phyloP scores from a whole-genome alignment of 306 rosid species.

The Sechiopsis laciniata region DNA sequence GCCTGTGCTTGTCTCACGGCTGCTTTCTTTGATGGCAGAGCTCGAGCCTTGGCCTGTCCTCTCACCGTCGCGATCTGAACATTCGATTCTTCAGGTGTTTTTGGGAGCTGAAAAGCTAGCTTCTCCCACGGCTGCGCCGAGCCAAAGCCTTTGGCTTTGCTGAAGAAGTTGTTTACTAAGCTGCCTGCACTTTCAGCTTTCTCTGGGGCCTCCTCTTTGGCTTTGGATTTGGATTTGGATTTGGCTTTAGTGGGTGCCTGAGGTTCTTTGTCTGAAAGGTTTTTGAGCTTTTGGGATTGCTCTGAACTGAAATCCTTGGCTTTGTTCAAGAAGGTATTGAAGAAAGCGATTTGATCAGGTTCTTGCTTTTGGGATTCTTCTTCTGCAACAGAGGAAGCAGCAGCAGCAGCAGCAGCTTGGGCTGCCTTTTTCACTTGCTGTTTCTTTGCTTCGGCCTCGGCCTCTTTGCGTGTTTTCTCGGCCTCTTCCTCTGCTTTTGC shows the following conservation, averaged over 20 bases:
- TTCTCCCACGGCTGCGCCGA: constrained; percentile 65
- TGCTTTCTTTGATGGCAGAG: constrained; percentile 48
- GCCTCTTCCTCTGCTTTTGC: constrained; percentile 77
- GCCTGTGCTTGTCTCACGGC: constrained; percentile 43
- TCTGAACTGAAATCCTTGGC: constrained; percentile 12
- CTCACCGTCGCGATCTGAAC: constrained; percentile 78
- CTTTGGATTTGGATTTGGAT: constrained; percentile 22
- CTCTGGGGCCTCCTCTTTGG: constrained; percentile 13
- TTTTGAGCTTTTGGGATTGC: constrained; percentile 20
- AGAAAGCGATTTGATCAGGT: constrained; percentile 39
- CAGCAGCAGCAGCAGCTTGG: constrained; percentile 42
- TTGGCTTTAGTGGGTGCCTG: constrained; percentile 32
- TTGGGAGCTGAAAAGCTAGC: constrained; percentile 54
- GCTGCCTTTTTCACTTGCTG: constrained; percentile 49
- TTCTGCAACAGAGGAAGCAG: constrained; percentile 37
- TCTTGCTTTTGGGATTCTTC: constrained; percentile 14
- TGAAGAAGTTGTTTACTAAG: constrained; percentile 47
- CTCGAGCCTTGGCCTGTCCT: constrained; percentile 84
- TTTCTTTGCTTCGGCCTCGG: constrained; percentile 43
- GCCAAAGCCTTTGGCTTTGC: constrained; percentile 64
- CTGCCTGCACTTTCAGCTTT: constrained; percentile 37
- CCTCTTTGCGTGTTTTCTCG: constrained; percentile 51
- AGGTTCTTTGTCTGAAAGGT: constrained; percentile 42
- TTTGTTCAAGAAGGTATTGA: constrained; percentile 41
- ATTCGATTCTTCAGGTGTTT: constrained; percentile 41